A percentile compares a stretch with the other conserved stretches of the same genome.
Conservation (phyloP, 2,329 filamentous ascomycete species). For the Claviceps africana region DNA sequence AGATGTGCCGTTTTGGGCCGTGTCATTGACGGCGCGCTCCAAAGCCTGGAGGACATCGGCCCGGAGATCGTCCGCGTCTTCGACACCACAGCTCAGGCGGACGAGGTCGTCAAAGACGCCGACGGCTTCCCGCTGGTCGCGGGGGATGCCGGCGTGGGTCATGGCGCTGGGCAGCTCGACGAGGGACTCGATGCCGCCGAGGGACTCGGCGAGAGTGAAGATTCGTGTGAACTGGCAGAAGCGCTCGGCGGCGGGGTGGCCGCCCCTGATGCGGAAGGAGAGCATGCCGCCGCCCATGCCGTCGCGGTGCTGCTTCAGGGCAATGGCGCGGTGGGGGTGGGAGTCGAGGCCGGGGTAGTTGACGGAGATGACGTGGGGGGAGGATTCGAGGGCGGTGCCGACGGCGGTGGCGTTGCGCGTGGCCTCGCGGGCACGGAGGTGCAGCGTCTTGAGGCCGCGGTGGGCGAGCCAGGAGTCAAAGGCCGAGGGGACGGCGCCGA, state of each 20-base stretch:
- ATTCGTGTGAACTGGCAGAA: conserved; percentile 86
- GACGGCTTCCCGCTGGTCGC: conserved; percentile 76
- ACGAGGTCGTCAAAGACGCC: conserved; percentile 94
- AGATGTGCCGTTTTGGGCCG: conserved; percentile 13
- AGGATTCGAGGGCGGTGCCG: conserved; percentile 62
- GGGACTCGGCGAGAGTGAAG: conserved; percentile 83
- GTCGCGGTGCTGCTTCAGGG: conserved; percentile 80
- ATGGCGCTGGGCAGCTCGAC: conserved; percentile 88
- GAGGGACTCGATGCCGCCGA: conserved; percentile 85
- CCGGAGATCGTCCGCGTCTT: conserved; percentile 75
- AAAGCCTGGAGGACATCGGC: conserved; percentile 72
- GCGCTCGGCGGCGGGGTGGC: conserved; percentile 68
- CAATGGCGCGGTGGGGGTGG: conserved; percentile 75
- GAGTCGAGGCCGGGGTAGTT: conserved; percentile 90
- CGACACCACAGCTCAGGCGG: conserved; percentile 82
- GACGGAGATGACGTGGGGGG: conserved; percentile 70
- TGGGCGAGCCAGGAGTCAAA: conserved; percentile 99
- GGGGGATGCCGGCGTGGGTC: conserved; percentile 93
- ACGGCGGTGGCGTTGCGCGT: conserved; percentile 67
- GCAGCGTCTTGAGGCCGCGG: conserved; percentile 89
- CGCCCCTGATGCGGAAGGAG: conserved; percentile 84
- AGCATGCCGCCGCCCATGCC: conserved; percentile 96
- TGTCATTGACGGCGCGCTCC: conserved; percentile 48
- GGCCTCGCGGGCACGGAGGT: conserved; percentile 79
- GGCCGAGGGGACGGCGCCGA: conserved; percentile 82